Conservation (phyloP, 176 grass and related monocot genomes). For the Saccharum officinarum region DNA sequence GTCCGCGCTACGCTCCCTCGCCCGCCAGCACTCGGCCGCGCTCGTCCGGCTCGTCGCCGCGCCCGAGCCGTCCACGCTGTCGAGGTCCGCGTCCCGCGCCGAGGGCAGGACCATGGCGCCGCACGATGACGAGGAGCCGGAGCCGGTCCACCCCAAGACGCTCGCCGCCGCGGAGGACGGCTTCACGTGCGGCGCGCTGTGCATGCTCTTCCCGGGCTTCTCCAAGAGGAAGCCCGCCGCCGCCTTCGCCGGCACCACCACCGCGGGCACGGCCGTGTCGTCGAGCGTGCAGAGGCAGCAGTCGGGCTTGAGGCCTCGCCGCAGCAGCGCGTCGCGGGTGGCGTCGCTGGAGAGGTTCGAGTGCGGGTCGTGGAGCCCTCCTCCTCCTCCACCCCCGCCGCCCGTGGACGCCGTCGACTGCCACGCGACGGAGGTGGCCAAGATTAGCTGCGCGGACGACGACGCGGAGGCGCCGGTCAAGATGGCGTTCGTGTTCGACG, state of each 20-base stretch:
- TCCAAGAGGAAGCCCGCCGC: conserved; percentile 40
- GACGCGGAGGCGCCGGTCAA: conserved; percentile 63
- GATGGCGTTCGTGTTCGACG: conserved; percentile 76
- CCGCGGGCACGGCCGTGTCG: background rate
- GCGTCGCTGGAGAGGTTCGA: conserved; percentile 64
- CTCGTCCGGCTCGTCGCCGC: conserved; percentile 46
- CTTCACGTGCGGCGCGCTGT: conserved; percentile 63
- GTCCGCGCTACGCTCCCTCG: conserved; percentile 27
- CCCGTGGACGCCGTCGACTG: background rate
- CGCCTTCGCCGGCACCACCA: background rate
- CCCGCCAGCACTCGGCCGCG: conserved; percentile 59
- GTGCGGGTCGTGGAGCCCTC: conserved; percentile 63
- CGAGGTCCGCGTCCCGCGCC: conserved; percentile 59
- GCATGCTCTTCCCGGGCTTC: conserved; percentile 56
- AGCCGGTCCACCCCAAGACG: background rate
- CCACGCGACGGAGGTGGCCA: conserved; percentile 46
- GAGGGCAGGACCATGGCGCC: conserved; percentile 58
- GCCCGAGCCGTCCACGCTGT: background rate
- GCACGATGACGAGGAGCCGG: conserved; percentile 48
- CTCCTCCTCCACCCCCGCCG: background rate
- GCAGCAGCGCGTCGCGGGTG: conserved; percentile 44
- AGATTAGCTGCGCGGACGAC: conserved; percentile 38
- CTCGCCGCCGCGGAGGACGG: background rate
- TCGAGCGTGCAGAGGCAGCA: conserved; percentile 41
- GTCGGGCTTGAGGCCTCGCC: background rate